Evolutionary conservation across 2,329 filamentous ascomycete species (phyloP), one percentile per base, ranked within the genome.

Genomic region (Alternaria sp.): DNA sequence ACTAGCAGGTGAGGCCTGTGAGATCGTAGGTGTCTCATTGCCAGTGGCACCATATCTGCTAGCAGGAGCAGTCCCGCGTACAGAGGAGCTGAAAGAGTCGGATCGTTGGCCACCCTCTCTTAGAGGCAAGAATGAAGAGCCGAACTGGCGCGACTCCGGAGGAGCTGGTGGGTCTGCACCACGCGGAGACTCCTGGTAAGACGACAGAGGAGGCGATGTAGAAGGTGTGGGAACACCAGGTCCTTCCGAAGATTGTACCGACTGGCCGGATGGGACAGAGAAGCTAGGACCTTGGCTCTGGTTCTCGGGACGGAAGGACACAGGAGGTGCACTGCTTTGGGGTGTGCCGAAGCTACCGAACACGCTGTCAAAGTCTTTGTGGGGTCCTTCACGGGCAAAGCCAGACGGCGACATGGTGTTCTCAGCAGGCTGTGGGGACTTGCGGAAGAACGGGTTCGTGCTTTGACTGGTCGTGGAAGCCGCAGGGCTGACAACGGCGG

Each of bases 401-500:
- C 84, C 81, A 45, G 83, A 82, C 27, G 81, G 82, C 18, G 84
- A 82, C 70, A 83, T 81, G 43, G 83, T 81, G 38, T 81, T 83
- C 8, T 86, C 79, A 8, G 79, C 74, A 27, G 79, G 81, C 11
- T 81, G 82, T n/a, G 83, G 80, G 7, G 83, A 81, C 59, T 85
- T 85, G 73, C 93, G 89, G 83, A 97, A 97, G 84, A 99, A 99
- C 0, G 95, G 95, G 76, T 99, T 99, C 73, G 93, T 97, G 69
- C 86, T 92, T 66, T 82, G 83, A 76, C 90, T 94, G 58, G 88
- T 85, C 43, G 81, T 82, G 16, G 85, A 87, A 22, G 81, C 76
- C 45, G 85, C 81, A 63, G 93, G 92, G 78, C 92, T 96, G 57
- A 85, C 86, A 53, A 92, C 84, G 60, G 74, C 86, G 78, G 77